These are phyloP conservation scores for Claviceps pazoutovae DNA, from an alignment of 2,329 filamentous ascomycete species.

Conservation along the genomic window DNA sequence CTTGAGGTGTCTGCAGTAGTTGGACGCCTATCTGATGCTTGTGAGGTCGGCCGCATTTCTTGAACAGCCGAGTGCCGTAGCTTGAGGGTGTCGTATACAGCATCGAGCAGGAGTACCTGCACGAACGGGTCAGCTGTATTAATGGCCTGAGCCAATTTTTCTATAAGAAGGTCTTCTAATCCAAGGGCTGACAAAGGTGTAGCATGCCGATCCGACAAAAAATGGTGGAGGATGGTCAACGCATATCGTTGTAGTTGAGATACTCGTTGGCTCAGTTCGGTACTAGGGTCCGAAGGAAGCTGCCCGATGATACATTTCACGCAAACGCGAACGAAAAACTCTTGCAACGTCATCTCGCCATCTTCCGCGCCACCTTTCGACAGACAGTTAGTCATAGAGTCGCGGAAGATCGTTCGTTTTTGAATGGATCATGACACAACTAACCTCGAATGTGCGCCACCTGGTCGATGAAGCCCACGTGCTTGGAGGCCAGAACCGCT, in stretches of 20 bases:
- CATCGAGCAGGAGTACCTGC: constrained; percentile 65
- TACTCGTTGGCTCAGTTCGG: constrained; percentile 27
- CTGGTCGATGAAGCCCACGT: constrained; percentile 16
- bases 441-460: constrained; percentile 33
- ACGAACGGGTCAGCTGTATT: constrained; percentile 51
- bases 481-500: constrained; percentile 52
- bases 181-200: constrained; percentile 45
- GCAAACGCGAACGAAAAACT: constrained; percentile 53
- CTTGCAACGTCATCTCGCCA: constrained; percentile 47
- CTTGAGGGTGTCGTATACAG: constrained; percentile 61
- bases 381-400: constrained; percentile 8
- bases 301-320: constrained; percentile 40
- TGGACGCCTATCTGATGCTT: constrained; percentile 32
- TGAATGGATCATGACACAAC: constrained; percentile 14
- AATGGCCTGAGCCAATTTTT: constrained; percentile 49
- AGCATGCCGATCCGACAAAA: constrained; percentile 51
- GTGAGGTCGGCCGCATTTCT: constrained; percentile 27
- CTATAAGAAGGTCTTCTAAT: constrained; percentile 57
- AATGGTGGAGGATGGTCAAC: constrained; percentile 55
- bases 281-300: constrained; percentile 8
- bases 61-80: constrained; percentile 34
- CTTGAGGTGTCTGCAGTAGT: constrained; percentile 27
- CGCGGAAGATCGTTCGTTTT: neutral
- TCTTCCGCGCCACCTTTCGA: constrained; percentile 34
- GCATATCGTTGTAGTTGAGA: constrained; percentile 58